Base-by-base conservation (phyloP, 768 basidiomycete species). In the Leucosporidium yakuticum region DNA sequence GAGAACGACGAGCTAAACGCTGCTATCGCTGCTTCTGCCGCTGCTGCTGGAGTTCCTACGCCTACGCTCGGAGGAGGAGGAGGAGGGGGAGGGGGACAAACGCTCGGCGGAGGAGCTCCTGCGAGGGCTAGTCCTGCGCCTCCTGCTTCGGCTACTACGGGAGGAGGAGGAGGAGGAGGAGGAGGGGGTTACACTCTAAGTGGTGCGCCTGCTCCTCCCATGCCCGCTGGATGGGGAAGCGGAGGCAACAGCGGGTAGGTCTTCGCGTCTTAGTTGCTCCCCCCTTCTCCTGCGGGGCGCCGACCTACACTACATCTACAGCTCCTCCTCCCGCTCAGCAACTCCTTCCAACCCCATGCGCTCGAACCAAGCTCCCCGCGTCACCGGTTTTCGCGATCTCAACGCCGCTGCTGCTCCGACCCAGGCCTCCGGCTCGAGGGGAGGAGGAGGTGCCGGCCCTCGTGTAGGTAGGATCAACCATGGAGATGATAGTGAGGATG, bases 401-500 rank as follows among this genome's bases (percentile, higher is more conserved):
- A 63, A 49, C 29, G 23, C 61, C 54, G 60, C 21, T 25, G 34
- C 47, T 5, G 60, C 60, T 32, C 59, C n/a, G n/a, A n/a, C n/a
- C n/a, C n/a, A n/a, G n/a, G n/a, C n/a, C 25, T n/a, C 27, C 27
- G 11, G 53, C 25, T 64, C 62, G 9, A 15, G 21, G 39, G 14
- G 39, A 8, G 39, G 39, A 44, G 39, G 39, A 8, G 39, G 39
- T 12, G 39, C 27, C 20, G 50, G 12, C 19, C 56, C 7, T 54
- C 55, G 53, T 1, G 31, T 62, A 4, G 66, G 70, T 20, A 53
- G 60, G 19, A 23, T 66, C 25, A 47, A 60, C 14, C 56, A 59
- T 9, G 47, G 36, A 11, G 83, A 82, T 17, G 81, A 81, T 4
- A 83, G 83, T 48, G 81, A 81, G 11, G 80, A 78, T 53, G 80